These are phyloP conservation scores for Irpex sp. DNA, from an alignment of 1,284 basidiomycete species.

Conservation along the genomic window DNA sequence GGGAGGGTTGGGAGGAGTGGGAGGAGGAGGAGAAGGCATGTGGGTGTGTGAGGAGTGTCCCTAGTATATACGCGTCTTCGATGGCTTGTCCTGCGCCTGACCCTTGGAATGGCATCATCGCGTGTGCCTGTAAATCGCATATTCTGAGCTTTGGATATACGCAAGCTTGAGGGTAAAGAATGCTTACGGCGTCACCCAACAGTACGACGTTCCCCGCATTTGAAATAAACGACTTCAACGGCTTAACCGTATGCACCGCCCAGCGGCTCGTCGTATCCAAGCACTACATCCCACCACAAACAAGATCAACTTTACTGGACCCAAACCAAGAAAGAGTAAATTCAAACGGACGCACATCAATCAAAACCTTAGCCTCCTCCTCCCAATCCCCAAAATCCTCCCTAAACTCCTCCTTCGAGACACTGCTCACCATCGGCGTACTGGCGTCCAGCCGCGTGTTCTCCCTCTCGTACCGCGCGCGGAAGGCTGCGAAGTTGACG, in stretches of 20 bases:
- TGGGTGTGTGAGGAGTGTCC: constrained; percentile 39
- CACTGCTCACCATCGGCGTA: constrained; percentile 32
- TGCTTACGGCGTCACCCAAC: constrained; percentile 46
- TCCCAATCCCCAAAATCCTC: constrained; percentile 38
- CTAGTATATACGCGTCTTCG: constrained; percentile 43
- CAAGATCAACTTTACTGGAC: neutral
- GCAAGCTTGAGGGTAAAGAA: neutral
- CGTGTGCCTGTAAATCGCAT: constrained; percentile 38
- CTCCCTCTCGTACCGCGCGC: constrained; percentile 30
- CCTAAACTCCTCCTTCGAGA: constrained; percentile 25
- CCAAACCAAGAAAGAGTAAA: neutral
- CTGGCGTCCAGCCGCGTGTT: constrained; percentile 29
- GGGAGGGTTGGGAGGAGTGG: no score
- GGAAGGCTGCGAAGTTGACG: constrained; percentile 41
- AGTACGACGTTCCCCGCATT: constrained; percentile 37
- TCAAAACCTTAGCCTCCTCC: constrained; percentile 34
- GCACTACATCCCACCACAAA: constrained; percentile 12
- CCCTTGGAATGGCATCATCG: constrained; percentile 52
- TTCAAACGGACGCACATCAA: constrained; percentile 28
- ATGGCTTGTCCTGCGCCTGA: constrained; percentile 54
- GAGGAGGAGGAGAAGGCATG: constrained; percentile 27
- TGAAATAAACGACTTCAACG: constrained; percentile 34
- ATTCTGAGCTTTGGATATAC: neutral
- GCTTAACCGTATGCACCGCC: constrained; percentile 44
- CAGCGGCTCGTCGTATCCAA: constrained; percentile 33